Evolutionary conservation across 148 eudicot genomes (phyloP).

Genomic region (Vaccinium corymbosum): DNA sequence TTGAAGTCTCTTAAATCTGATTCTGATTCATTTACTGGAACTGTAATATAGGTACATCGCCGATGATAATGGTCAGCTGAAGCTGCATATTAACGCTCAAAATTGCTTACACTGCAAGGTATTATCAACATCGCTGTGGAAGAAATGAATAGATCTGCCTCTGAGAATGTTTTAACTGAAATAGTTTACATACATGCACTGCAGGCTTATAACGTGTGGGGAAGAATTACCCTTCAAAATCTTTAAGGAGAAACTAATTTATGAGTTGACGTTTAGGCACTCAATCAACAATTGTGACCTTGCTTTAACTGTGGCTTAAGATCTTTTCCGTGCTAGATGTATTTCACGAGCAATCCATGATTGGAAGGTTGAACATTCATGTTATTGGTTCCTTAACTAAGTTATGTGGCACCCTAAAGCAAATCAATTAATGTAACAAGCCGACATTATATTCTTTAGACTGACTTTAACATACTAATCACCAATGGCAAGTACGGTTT

Average conservation of each 20-base stretch:
- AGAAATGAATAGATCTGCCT: conserved; percentile 5
- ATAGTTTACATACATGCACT: background rate
- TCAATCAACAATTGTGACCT: background rate
- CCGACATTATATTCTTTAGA: background rate
- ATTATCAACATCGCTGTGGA: conserved; percentile 3
- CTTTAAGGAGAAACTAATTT: background rate
- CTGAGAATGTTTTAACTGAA: background rate
- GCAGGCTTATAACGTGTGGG: background rate
- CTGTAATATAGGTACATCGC: conserved; percentile 55
- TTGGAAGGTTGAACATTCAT: background rate
- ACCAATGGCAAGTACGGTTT: background rate
- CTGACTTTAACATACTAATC: background rate
- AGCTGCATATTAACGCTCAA: conserved; percentile 91
- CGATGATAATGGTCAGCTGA: conserved; percentile 61
- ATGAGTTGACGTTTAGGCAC: background rate
- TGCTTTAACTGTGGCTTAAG: background rate
- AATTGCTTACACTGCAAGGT: conserved; percentile 99
- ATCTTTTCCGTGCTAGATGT: background rate
- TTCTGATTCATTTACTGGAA: conserved; percentile 11
- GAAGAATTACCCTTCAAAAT: background rate
- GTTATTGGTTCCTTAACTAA: background rate
- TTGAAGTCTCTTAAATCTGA: background rate
- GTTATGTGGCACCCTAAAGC: background rate
- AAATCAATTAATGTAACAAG: background rate
- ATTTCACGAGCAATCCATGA: background rate